phyloP scores from a whole-genome alignment of 441 rosid species.

The Lagerstroemia fauriei region DNA sequence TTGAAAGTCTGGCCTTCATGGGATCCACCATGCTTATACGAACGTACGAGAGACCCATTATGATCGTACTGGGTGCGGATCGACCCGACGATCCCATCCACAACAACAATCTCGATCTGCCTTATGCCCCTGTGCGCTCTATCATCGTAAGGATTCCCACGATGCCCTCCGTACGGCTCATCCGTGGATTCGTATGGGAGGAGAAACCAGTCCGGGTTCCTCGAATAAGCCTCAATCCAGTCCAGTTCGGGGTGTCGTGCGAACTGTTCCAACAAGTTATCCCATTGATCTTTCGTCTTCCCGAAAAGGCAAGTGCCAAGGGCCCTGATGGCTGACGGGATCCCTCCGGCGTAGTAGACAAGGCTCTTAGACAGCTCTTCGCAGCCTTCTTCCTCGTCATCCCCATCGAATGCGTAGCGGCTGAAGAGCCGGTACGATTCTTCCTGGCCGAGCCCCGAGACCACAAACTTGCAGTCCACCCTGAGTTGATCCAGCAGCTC shows the following conservation, averaged over 20 bases:
- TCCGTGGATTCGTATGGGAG: background rate
- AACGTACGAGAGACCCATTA: background rate
- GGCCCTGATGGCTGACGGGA: background rate
- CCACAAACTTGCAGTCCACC: background rate
- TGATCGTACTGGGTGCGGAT: background rate
- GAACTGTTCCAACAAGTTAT: background rate
- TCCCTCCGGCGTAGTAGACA: slow-evolving; percentile 12
- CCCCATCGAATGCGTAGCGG: background rate
- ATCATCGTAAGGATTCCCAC: background rate
- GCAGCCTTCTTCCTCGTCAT: background rate
- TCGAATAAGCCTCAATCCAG: background rate
- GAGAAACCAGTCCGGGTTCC: background rate
- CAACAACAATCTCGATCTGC: background rate
- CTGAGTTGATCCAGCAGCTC: background rate
- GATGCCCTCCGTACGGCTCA: background rate
- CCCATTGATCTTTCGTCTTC: background rate
- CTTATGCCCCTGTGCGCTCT: background rate
- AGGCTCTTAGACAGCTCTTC: background rate
- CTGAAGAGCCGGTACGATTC: background rate
- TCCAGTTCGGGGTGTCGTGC: background rate
- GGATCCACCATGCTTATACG: background rate
- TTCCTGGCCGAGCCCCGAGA: background rate
- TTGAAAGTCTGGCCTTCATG: background rate
- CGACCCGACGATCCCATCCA: background rate
- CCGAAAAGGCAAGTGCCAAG: background rate